Conservation (phyloP, 2,329 filamentous ascomycete genomes). For the Scleromitrula shiraiana region DNA sequence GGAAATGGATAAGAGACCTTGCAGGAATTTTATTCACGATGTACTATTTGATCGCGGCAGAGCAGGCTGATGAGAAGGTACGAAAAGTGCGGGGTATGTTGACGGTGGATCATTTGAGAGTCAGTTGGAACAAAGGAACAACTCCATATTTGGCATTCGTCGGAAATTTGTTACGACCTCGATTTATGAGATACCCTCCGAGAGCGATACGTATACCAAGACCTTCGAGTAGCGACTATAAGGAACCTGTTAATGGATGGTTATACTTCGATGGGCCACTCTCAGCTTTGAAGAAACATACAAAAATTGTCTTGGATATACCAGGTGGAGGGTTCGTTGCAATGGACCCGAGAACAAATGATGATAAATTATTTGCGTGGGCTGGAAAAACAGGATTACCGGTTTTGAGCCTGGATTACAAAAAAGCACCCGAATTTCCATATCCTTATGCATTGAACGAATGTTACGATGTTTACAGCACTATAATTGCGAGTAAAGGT, state of each 20-base stretch:
- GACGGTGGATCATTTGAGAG: conserved; percentile 83
- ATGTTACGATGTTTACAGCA: conserved; percentile 78
- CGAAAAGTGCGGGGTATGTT: conserved; percentile 78
- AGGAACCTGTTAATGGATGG: conserved; percentile 77
- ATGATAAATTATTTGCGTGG: conserved; percentile 92
- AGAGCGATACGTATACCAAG: conserved; percentile 77
- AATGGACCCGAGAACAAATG: conserved; percentile 90
- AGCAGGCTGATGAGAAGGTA: conserved; percentile 94
- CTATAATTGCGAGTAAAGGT: conserved; percentile 62
- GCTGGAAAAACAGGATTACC: conserved; percentile 83
- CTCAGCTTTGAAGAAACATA: conserved; percentile 66
- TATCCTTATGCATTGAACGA: conserved; percentile 83
- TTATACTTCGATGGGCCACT: conserved; percentile 89
- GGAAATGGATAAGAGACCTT: conserved; percentile 73
- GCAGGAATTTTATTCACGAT: conserved; percentile 75
- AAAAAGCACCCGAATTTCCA: conserved; percentile 75
- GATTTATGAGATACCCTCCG: conserved; percentile 73
- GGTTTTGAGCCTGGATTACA: conserved; percentile 84
- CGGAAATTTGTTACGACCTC: conserved; percentile 65
- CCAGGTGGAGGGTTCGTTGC: conserved; percentile 94
- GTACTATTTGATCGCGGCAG: conserved; percentile 88
- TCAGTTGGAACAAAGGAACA: conserved; percentile 92
- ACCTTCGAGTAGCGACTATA: conserved; percentile 72
- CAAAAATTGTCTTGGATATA: conserved; percentile 76
- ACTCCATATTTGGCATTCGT: conserved; percentile 76